Base-by-base conservation (phyloP, 179 eudicot species). In the Silene coronaria region DNA sequence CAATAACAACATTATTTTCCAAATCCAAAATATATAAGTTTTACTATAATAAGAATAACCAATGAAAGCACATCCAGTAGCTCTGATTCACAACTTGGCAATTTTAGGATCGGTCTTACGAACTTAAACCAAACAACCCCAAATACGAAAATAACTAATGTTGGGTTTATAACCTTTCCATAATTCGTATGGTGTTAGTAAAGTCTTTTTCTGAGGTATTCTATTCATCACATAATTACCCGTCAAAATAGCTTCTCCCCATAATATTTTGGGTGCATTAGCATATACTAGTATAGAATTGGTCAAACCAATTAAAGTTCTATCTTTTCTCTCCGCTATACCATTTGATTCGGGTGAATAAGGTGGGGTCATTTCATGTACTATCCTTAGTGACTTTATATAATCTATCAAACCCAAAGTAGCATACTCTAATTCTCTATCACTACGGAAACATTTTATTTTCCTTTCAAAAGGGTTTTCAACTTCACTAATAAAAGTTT, bases 391-490 rank as follows among this genome's bases (percentile, higher is more conserved):
- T 0, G 26, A 60, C n/a, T 60, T 60, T 60, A 60, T 60, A 22
- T 60, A 24, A 60, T 60, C 65, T 60, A 60, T 60, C 22, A 60
- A 24, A 0, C 65, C 65, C 28, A 60, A 60, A n/a, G 30, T 22
- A 4, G 7, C 28, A 24, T 60, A 60, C n/a, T 60, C 28, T 60
- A 9, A 24, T 8, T 36, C 67, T 26, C 67, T 62, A 62, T 62
- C 67, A 62, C 67, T 62, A 62, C 67, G 34, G 26, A 62, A 62
- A 23, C 67, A 23, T 36, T 67, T 67, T 27, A 67, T 67, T 19
- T n/a, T 14, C 13, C 45, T n/a, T 34, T 34, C 71, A 67, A 34
- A n/a, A 7, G 3, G 38, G 14, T n/a, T n/a, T n/a, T n/a, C n/a
- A n/a, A n/a, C n/a, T n/a, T n/a, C n/a, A n/a, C n/a, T n/a, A n/a